Evolutionary conservation across 2,329 filamentous ascomycete genomes (phyloP).

Genomic region (Trichoderma brevicompactum): DNA sequence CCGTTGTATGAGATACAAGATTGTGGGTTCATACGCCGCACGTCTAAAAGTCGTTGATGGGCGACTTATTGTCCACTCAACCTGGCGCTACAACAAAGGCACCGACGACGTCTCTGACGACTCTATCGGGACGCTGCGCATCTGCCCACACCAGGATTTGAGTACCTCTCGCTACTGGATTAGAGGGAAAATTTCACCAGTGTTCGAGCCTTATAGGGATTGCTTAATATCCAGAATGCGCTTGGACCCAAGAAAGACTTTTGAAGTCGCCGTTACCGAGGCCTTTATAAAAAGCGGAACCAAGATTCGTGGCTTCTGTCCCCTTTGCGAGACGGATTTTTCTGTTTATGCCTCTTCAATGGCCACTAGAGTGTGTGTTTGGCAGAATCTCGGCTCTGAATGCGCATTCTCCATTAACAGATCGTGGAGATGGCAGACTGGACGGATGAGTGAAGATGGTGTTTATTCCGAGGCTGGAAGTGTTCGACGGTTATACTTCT

Average conservation of each 20-base stretch:
- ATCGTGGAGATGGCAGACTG: background rate
- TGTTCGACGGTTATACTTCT: background rate
- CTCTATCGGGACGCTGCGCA: background rate
- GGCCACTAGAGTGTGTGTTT: background rate
- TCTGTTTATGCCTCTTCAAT: background rate
- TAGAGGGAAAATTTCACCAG: background rate
- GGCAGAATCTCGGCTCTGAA: background rate
- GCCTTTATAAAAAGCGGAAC: background rate
- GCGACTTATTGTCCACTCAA: background rate
- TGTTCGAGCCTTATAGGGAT: too few relatives aligned
- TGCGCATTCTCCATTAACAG: background rate
- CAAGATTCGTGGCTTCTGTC: background rate
- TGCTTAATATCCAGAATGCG: background rate
- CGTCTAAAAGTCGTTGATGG: background rate
- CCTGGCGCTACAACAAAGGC: background rate
- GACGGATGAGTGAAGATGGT: too few relatives aligned
- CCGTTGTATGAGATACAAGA: background rate
- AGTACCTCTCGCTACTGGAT: background rate
- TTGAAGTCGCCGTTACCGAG: background rate
- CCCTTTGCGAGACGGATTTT: conserved; percentile 3
- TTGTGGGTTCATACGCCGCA: background rate
- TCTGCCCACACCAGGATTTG: background rate
- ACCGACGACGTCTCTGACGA: background rate
- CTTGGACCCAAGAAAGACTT: background rate
- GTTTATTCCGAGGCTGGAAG: background rate